Percentiles rank a stretch among this genome's conserved stretches.
These are phyloP conservation scores for Clavispora santaluciae DNA, from an alignment of 805 yeast species.

Conservation along the genomic window DNA sequence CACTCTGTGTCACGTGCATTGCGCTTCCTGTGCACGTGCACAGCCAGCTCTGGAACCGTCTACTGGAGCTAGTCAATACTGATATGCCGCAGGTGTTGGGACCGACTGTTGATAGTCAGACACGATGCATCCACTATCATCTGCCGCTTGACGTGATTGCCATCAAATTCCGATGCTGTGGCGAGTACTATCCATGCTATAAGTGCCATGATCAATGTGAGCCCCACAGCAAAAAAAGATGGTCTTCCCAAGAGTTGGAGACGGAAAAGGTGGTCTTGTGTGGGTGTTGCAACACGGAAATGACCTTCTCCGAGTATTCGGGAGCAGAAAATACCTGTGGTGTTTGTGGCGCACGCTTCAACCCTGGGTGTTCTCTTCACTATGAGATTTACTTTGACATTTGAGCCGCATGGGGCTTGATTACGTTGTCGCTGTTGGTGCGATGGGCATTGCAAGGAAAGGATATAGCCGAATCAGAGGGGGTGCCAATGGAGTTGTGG, in stretches of 20 bases:
- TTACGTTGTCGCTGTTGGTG: too few species aligned
- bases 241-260: conserved; percentile 9
- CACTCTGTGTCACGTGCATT: background rate
- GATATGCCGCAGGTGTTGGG: conserved; percentile 8
- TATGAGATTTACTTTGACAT: conserved; percentile 31
- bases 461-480: too few species aligned
- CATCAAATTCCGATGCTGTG: conserved; percentile 36
- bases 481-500: too few species aligned
- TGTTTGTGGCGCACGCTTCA: conserved; percentile 26
- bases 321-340: conserved; percentile 16
- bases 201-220: conserved; percentile 28
- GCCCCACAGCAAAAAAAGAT: conserved; percentile 13
- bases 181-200: conserved; percentile 33
- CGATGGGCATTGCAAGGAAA: too few species aligned
- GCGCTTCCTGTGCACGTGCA: background rate
- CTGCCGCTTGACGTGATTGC: conserved; percentile 34
- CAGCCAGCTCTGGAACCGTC: too few species aligned
- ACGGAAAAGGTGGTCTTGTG: conserved; percentile 26
- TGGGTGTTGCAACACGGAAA: conserved; percentile 29
- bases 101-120: conserved; percentile 22
- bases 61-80: too few species aligned
- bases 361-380: conserved; percentile 36
- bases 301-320: conserved; percentile 26
- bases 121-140: conserved; percentile 37
- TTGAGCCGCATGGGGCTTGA: background rate